Conservation (phyloP, 2,329 filamentous ascomycete species). For the Fusarium sp. region DNA sequence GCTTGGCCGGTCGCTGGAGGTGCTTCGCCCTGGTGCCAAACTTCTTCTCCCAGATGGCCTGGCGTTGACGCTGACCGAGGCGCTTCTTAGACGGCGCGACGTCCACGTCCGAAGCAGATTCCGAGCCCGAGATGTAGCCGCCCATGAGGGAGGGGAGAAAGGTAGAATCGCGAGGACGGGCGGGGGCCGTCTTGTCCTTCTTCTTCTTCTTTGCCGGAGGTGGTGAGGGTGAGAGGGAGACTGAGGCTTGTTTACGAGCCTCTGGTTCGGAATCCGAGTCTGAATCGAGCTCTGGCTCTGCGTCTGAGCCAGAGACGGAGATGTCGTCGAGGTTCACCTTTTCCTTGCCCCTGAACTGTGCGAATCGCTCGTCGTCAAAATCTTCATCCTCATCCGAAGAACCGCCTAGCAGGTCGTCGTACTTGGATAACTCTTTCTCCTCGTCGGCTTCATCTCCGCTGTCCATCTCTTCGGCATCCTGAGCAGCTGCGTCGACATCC, state of each 20-base stretch:
- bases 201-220: slow-evolving; percentile 49
- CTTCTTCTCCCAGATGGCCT: slow-evolving; percentile 85
- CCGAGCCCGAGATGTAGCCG: slow-evolving; percentile 83
- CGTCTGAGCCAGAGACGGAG: slow-evolving; percentile 51
- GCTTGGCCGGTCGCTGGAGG: slow-evolving; percentile 57
- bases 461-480: slow-evolving; percentile 33
- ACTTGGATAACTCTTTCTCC: slow-evolving; percentile 54
- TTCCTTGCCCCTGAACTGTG: slow-evolving; percentile 49
- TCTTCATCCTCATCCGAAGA: slow-evolving; percentile 57
- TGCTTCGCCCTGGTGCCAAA: slow-evolving; percentile 79
- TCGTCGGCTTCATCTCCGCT: slow-evolving; percentile 46
- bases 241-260: slow-evolving; percentile 32
- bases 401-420: slow-evolving; percentile 59
- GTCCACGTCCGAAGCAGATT: slow-evolving; percentile 76
- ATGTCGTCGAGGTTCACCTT: slow-evolving; percentile 55
- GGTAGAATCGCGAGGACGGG: slow-evolving; percentile 58
- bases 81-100: slow-evolving; percentile 75
- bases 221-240: slow-evolving; percentile 51
- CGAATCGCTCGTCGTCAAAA: slow-evolving; percentile 49
- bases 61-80: slow-evolving; percentile 81
- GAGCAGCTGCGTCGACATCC: slow-evolving; percentile 33
- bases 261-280: slow-evolving; percentile 38
- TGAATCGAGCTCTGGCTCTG: slow-evolving; percentile 46
- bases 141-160: slow-evolving; percentile 83
- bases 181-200: slow-evolving; percentile 43